Base-by-base conservation (phyloP, 2,329 filamentous ascomycete species). In the Pestalotiopsis sp. region DNA sequence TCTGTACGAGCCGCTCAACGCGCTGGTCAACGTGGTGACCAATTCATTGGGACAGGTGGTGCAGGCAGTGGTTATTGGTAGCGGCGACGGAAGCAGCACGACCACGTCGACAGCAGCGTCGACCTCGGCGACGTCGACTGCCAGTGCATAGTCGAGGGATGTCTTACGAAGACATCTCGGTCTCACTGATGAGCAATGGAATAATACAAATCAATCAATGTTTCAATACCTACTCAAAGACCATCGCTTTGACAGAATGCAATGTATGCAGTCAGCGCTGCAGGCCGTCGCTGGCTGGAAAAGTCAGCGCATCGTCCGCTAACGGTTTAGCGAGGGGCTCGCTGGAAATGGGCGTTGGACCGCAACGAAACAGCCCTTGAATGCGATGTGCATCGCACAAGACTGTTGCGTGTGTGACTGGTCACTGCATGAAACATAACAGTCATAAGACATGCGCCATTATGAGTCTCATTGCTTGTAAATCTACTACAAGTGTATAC, bases 11-110 rank as follows among this genome's bases (percentile, higher is more conserved):
- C 78, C 84, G 9, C 76, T 87, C 20, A 82, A 80, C 66, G 77
- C 83, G 6, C 76, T 87, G 49, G 83, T 87, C 9, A 81, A 87
- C 65, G 84, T 87, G 64, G 79, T 87, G 6, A 84, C 84, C 72
- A 86, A 87, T 69, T 72, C 81, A 1, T 80, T 81, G 1, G 83
- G 83, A 0, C 85, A 86, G 73, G 84, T 87, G 5, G 83, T 87
- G 31, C 83, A 84, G 70, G 84, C 85, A 1, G 75, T 77, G 13
- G 75, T 78, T 1, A 73, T 73, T 41, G 73, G 71, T 17, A 69
- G 69, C 25, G 66, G 70, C 12, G 62, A 65, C 7, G 68, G 69
- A 17, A 68, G 72, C 36, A 71, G 69, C 52, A 73, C 66, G 20
- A 67, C 71, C 2, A 70, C 72, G 20, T 69, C 70, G 5, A 67